Evolutionary conservation across 768 basidiomycete genomes (phyloP), one percentile per base, ranked within the genome.

Genomic region (Hirschioporus abietinus): DNA sequence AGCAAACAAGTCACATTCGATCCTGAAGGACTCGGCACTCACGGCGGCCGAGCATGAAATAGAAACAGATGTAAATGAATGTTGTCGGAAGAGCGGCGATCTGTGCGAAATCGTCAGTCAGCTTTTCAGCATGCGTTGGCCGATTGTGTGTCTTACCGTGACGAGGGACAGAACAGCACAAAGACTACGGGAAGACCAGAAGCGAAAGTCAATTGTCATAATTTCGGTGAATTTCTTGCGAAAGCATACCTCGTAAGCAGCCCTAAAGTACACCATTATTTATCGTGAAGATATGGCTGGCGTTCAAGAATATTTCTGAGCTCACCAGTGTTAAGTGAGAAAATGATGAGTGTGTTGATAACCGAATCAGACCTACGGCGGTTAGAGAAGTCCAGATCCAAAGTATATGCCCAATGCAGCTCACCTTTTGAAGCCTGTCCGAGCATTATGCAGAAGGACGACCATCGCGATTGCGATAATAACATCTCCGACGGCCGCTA

Each of bases 31-130:
- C 20, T 20, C 20, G 20, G 24, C 30, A 70, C 80, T 67, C 69
- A 83, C 84, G 71, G 69, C 84, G 80, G 68, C 84, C 84, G 34
- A 85, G 76, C 64, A 80, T 79, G 76, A 86, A 86, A 74, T 84
- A 86, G 74, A 86, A 86, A 60, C 82, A 81, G 36, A 85, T 84
- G 72, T 86, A 86, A 63, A 86, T 82, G 66, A 86, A 76, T 1
- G 84, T 84, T 35, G 80, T 71, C 15, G 80, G 81, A 75, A 80
- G 81, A 4, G 78, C 72, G 10, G 84, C 71, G 67, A 84, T 84
- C 83, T 85, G 52, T 23, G 12, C 36, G 35, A 52, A 63, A 59
- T 23, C 60, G 58, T 34, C n/a, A 20, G 20, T 24, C 26, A 62
- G 58, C 34, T 20, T 15, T 12, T 25, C 30, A 24, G 12, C 9